Conservation (phyloP, 1,284 basidiomycete species). For the Vanrija humicola region DNA sequence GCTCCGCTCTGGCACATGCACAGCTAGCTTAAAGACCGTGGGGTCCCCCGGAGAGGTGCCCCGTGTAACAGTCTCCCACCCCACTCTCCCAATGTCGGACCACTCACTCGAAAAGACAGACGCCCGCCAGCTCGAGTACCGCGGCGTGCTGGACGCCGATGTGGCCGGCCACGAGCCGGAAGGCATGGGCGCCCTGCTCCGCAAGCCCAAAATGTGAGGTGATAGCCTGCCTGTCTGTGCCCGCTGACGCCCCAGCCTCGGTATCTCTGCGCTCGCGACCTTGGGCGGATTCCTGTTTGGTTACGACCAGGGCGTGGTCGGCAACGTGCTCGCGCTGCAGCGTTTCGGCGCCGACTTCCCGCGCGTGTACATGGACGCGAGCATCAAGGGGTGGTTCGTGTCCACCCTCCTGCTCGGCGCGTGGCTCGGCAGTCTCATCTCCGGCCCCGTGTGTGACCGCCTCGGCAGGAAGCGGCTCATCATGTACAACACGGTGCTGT, state of each 20-base stretch:
- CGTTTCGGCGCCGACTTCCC: slow-evolving; percentile 18
- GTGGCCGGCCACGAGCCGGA: too few relatives aligned
- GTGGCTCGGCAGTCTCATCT: slow-evolving; percentile 20
- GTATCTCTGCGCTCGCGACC: slow-evolving; percentile 3
- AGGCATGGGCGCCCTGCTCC: too few relatives aligned
- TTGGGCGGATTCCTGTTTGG: slow-evolving; percentile 16
- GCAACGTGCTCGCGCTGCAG: slow-evolving; percentile 18
- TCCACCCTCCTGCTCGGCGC: slow-evolving; percentile 20
- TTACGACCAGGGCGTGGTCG: slow-evolving; percentile 17
- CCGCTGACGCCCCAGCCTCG: not conserved
- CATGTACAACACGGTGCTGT: slow-evolving; percentile 34
- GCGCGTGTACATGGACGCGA: slow-evolving; percentile 3
- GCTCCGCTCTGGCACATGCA: too few relatives aligned
- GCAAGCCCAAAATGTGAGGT: too few relatives aligned
- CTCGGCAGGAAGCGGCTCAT: slow-evolving; percentile 19
- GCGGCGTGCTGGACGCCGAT: too few relatives aligned
- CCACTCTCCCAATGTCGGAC: too few relatives aligned
- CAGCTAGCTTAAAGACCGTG: too few relatives aligned
- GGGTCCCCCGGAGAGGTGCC: too few relatives aligned
- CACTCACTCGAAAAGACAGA: too few relatives aligned
- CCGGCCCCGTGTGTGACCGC: slow-evolving; percentile 23
- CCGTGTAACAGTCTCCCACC: too few relatives aligned
- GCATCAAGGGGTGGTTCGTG: slow-evolving; percentile 18
- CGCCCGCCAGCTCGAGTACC: too few relatives aligned
- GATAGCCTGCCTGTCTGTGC: too few relatives aligned